A percentile compares a stretch with the other conserved stretches of the same genome.
Conservation (phyloP, 331 rosid species). For the Arachis monticola region DNA sequence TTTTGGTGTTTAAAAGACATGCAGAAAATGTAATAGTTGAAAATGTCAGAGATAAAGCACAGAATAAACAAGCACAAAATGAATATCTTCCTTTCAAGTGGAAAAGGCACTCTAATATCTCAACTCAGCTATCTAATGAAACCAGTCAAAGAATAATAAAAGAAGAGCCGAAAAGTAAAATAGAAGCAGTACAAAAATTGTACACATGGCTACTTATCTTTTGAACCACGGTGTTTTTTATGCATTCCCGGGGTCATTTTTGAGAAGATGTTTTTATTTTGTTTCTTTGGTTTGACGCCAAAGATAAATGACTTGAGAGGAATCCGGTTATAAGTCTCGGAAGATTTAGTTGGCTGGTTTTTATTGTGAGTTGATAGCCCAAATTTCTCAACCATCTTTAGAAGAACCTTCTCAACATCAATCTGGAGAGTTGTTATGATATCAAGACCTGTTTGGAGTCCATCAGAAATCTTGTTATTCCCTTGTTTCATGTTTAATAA, state of each 20-base stretch:
- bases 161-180: slow-evolving; percentile 16
- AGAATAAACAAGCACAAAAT: slow-evolving; percentile 8
- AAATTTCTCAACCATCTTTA: slow-evolving; percentile 69
- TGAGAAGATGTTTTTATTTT: slow-evolving; percentile 75
- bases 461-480: slow-evolving; percentile 86
- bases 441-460: slow-evolving; percentile 84
- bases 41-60: slow-evolving; percentile 14
- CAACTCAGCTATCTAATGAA: slow-evolving; percentile 34
- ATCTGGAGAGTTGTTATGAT: slow-evolving; percentile 70
- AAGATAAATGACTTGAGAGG: slow-evolving; percentile 90
- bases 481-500: slow-evolving; percentile 97
- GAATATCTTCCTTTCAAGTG: background rate
- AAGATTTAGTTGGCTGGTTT: slow-evolving; percentile 36
- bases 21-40: slow-evolving; percentile 18
- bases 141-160: slow-evolving; percentile 23
- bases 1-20: slow-evolving; percentile 28
- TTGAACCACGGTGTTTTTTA: slow-evolving; percentile 62
- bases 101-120: slow-evolving; percentile 29
- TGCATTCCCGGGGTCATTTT: slow-evolving; percentile 77
- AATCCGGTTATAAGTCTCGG: slow-evolving; percentile 51
- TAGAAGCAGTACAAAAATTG: slow-evolving; percentile 25
- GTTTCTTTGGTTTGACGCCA: slow-evolving; percentile 78
- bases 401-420: slow-evolving; percentile 66
- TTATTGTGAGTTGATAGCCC: slow-evolving; percentile 62
- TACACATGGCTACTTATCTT: slow-evolving; percentile 50